These are phyloP conservation scores for Monilinia vaccinii-corymbosi DNA, from an alignment of 2,329 filamentous ascomycete species.

Conservation along the genomic window DNA sequence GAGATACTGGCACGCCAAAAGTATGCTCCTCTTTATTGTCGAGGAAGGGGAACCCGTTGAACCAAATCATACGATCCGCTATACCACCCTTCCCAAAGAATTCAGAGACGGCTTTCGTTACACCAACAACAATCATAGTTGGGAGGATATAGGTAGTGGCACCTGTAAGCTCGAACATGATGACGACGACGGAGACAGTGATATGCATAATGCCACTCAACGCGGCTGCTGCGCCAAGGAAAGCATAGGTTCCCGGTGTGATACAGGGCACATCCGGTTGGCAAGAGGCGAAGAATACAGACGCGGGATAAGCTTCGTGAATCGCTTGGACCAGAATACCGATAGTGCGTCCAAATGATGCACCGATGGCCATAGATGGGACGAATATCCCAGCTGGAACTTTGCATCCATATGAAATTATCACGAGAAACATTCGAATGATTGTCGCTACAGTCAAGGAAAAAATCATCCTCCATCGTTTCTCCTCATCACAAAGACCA, in stretches of 20 bases:
- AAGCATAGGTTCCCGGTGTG: conserved; percentile 93
- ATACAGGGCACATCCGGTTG: conserved; percentile 90
- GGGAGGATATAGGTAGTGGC: conserved; percentile 93
- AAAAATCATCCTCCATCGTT: conserved; percentile 68
- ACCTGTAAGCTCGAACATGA: conserved; percentile 99
- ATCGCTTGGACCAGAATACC: conserved; percentile 88
- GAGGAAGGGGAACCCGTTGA: conserved; percentile 92
- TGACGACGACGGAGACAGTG: conserved; percentile 91
- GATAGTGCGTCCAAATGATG: conserved; percentile 86
- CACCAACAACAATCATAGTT: conserved; percentile 97
- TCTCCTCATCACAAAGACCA: conserved; percentile 72
- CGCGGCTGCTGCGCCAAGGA: conserved; percentile 84
- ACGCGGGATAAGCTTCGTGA: conserved; percentile 73
- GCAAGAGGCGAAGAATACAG: conserved; percentile 80
- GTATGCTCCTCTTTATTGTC: conserved; percentile 97
- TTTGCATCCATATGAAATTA: conserved; percentile 95
- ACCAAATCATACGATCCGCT: conserved; percentile 97
- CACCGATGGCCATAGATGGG: conserved; percentile 94
- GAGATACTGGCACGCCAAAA: conserved; percentile 86
- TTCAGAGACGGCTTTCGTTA: conserved; percentile 88
- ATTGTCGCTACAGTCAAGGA: conserved; percentile 73
- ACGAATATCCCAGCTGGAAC: conserved; percentile 97
- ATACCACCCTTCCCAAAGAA: conserved; percentile 94
- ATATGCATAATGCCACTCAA: conserved; percentile 98
- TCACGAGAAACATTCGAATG: conserved; percentile 74